Base-by-base conservation (phyloP, 441 rosid species). In the Adansonia rubrostipa region DNA sequence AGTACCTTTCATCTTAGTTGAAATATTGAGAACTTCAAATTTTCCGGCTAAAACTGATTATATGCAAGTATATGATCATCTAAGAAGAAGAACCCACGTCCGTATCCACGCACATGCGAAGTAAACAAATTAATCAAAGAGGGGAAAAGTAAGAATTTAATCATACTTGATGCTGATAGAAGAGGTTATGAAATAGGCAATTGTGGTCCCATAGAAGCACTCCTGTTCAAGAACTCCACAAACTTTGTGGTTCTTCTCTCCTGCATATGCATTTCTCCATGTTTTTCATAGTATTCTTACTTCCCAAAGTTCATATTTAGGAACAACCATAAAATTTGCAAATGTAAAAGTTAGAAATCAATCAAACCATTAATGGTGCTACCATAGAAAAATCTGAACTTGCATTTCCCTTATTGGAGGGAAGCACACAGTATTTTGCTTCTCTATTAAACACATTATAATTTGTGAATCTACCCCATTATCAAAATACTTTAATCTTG, bases 151-250 rank as follows among this genome's bases (percentile, higher is more conserved):
- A 15, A 63, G 71, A 71, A 64, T 17, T 17, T 36, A 44, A 24
- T 4, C 79, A 56, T 74, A 90, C 95, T 84, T 87, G 64, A 87
- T 69, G 81, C 93, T 85, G 70, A 71, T 84, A 50, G 92, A 90
- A 62, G 88, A 81, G 40, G 89, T 85, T 51, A 91, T 84, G 72
- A 85, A 83, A 71, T 85, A 90, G 28, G 96, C 90, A 81, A 91
- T 72, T 33, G 87, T 84, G 44, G 45, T 0, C 64, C 95, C 93
- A 40, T 77, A 70, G 5, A 90, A 84, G 70, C 72, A 57, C 74
- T 78, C 88, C 70, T 87, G 77, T 20, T 75, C 85, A 77, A 90
- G 64, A 0, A 82, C 64, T 58, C 83, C 89, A 77, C 92, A 86
- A 9, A 84, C 71, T 1, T 54, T 65, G 10, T 87, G 85, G 62